phyloP scores from a whole-genome alignment of 2,329 filamentous ascomycete species.

The Aspergillus awamori region DNA sequence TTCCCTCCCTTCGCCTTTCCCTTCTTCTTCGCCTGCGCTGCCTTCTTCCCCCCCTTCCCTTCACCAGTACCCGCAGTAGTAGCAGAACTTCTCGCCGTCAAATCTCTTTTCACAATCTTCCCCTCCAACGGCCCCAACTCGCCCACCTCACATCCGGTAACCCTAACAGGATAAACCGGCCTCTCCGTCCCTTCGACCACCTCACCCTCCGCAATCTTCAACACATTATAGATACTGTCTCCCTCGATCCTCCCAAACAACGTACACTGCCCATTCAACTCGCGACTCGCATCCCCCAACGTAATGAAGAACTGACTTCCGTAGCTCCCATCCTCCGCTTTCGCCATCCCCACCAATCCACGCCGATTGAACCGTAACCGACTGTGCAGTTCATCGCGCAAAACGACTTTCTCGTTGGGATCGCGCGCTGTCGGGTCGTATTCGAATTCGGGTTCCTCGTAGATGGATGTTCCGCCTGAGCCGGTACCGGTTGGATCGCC shows the following conservation, averaged over 20 bases:
- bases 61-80: slow-evolving; percentile 41
- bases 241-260: slow-evolving; percentile 90
- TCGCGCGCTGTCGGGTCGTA: slow-evolving; percentile 58
- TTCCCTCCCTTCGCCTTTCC: slow-evolving; percentile 45
- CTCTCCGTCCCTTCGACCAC: slow-evolving; percentile 76
- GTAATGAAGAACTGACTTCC: slow-evolving; percentile 98
- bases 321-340: slow-evolving; percentile 72
- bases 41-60: slow-evolving; percentile 31
- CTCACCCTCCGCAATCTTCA: slow-evolving; percentile 90
- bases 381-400: slow-evolving; percentile 89
- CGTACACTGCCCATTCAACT: slow-evolving; percentile 87
- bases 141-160: slow-evolving; percentile 55
- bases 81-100: slow-evolving; percentile 32
- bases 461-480: slow-evolving; percentile 88
- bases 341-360: slow-evolving; percentile 94
- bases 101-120: slow-evolving; percentile 48
- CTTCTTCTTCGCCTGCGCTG: slow-evolving; percentile 47
- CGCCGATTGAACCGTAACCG: slow-evolving; percentile 90
- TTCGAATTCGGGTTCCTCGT: slow-evolving; percentile 66
- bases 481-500: slow-evolving; percentile 94
- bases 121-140: slow-evolving; percentile 50
- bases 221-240: slow-evolving; percentile 93
- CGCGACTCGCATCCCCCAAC: slow-evolving; percentile 74
- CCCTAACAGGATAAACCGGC: slow-evolving; percentile 81
- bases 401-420: slow-evolving; percentile 59